A percentile compares a stretch with the other conserved stretches of the same genome.
These are phyloP conservation scores for Penicillium crystallinum DNA, from an alignment of 495 filamentous ascomycete species.

Conservation along the genomic window DNA sequence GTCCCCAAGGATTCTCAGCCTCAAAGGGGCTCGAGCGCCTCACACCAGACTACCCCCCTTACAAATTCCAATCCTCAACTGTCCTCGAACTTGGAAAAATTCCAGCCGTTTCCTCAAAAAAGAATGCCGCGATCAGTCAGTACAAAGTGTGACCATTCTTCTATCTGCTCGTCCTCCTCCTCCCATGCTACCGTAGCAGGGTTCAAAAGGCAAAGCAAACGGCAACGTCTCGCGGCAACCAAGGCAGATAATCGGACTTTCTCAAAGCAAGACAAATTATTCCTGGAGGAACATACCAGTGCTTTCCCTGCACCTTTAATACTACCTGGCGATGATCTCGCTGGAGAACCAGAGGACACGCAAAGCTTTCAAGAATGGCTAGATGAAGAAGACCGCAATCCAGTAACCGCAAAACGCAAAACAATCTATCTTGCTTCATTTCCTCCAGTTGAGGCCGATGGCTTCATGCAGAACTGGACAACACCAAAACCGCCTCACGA, in stretches of 20 bases:
- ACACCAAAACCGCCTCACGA: not conserved
- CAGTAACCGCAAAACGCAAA: conserved; percentile 39
- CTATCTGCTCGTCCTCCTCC: conserved; percentile 6
- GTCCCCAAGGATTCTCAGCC: not conserved
- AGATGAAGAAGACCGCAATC: conserved; percentile 47
- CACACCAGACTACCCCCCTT: no score
- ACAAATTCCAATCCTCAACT: no score
- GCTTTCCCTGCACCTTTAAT: conserved; percentile 57
- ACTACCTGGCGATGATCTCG: conserved; percentile 56
- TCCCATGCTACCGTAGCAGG: conserved; percentile 4
- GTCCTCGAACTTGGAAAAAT: no score
- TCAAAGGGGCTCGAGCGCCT: not conserved
- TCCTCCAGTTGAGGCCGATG: conserved; percentile 34
- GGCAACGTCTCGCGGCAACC: conserved; percentile 10
- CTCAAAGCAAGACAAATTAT: not conserved
- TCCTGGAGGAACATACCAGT: not conserved
- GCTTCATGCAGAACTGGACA: conserved; percentile 23
- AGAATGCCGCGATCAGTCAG: not conserved
- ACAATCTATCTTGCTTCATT: conserved; percentile 51
- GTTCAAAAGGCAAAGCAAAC: conserved; percentile 5
- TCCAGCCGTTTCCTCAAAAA: no score
- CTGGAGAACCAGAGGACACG: conserved; percentile 47
- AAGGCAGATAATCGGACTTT: not conserved
- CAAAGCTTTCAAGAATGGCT: conserved; percentile 57
- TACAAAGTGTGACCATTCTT: conserved; percentile 1